Conservation (phyloP, 768 basidiomycete genomes). For the Multifurca ochricompacta region DNA sequence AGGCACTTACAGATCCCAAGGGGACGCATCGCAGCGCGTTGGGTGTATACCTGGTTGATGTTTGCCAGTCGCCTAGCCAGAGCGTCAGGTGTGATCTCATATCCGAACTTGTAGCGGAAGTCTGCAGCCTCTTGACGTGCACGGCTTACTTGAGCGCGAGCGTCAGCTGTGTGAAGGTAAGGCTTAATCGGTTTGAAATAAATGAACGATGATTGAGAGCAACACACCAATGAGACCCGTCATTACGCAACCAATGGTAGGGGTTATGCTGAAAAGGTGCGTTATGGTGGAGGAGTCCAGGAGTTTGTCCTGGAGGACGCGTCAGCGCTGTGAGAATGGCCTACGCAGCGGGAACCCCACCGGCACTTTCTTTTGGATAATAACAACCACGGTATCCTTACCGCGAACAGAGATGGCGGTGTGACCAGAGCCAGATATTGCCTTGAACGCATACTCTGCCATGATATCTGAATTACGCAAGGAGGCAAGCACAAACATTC, state of each 20-base stretch:
- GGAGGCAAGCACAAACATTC: no score
- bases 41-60: conserved; percentile 98
- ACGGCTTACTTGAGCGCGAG: conserved; percentile 78
- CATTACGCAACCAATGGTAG: conserved; percentile 95
- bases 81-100: conserved; percentile 97
- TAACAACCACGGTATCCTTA: conserved; percentile 89
- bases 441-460: conserved; percentile 98
- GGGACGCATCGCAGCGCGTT: conserved; percentile 94
- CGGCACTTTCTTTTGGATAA: conserved; percentile 97
- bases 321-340: background rate
- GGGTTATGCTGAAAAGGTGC: conserved; percentile 93
- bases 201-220: background rate
- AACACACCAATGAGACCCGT: conserved; percentile 87
- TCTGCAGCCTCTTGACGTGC: conserved; percentile 86
- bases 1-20: conserved; percentile 76
- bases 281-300: conserved; percentile 91
- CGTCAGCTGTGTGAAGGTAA: conserved; percentile 59
- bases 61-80: conserved; percentile 91
- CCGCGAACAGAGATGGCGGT: conserved; percentile 91
- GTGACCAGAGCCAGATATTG: conserved; percentile 94
- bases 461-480: background rate
- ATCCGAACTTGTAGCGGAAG: conserved; percentile 94
- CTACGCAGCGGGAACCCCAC: conserved; percentile 34
- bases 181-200: background rate
- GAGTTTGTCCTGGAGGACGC: conserved; percentile 75